These are phyloP conservation scores for Theobroma grandiflorum DNA, from an alignment of 441 rosid species.

Conservation along the genomic window DNA sequence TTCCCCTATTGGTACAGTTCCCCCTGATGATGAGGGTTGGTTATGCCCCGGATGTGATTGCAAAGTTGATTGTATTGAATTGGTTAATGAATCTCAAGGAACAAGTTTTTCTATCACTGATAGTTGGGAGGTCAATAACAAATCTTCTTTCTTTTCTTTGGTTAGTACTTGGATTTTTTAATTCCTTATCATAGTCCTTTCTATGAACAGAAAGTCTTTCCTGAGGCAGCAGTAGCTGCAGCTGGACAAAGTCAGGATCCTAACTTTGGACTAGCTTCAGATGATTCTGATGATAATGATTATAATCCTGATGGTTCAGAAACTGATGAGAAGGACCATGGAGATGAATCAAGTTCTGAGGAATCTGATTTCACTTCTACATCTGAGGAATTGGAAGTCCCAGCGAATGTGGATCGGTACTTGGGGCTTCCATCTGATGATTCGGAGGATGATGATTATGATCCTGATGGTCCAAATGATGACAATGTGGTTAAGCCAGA, in stretches of 20 bases:
- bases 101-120: conserved; percentile 67
- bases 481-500: conserved; percentile 54
- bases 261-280: conserved; percentile 79
- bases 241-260: conserved; percentile 59
- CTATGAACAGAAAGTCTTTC: conserved; percentile 80
- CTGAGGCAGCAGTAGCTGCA: conserved; percentile 72
- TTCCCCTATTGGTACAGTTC: conserved; percentile 57
- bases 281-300: conserved; percentile 90
- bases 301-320: conserved; percentile 66
- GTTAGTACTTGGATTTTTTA: not conserved
- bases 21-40: conserved; percentile 97
- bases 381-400: conserved; percentile 60
- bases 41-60: conserved; percentile 96
- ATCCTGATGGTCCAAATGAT: conserved; percentile 66
- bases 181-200: conserved; percentile 30
- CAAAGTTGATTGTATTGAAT: conserved; percentile 76
- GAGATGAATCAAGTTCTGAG: conserved; percentile 64
- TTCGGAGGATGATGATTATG: conserved; percentile 88
- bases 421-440: conserved; percentile 82
- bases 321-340: conserved; percentile 48
- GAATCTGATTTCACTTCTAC: conserved; percentile 69
- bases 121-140: conserved; percentile 82
- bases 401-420: conserved; percentile 43
- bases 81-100: conserved; percentile 82
- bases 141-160: conserved; percentile 7